Percentiles rank a stretch among this genome's conserved stretches.
Conservation (phyloP, 176 grass and related monocot genomes). For the Aegilops sharonensis region DNA sequence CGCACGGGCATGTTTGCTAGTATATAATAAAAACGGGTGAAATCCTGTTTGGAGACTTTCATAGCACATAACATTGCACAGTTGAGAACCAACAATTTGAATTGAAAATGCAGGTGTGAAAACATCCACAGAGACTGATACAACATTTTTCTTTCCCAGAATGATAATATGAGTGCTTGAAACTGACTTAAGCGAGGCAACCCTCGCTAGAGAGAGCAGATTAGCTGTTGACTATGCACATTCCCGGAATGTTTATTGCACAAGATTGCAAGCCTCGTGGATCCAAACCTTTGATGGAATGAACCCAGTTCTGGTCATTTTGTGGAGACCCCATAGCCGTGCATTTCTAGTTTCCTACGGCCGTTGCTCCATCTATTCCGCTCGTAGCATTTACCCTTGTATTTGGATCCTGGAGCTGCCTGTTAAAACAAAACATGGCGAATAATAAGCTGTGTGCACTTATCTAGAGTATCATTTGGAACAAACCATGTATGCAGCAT, state of each 20-base stretch:
- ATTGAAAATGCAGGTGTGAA: not conserved
- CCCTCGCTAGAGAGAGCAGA: not conserved
- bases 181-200: not conserved
- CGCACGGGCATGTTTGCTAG: too few relatives aligned
- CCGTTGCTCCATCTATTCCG: constrained; percentile 7
- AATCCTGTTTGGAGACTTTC: too few relatives aligned
- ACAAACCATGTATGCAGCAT: not conserved
- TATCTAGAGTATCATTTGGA: not conserved
- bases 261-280: constrained; percentile 13
- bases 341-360: constrained; percentile 11
- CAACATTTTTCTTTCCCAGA: not conserved
- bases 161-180: not conserved
- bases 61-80: not conserved
- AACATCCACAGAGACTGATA: not conserved
- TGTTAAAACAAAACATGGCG: constrained; percentile 21
- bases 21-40: too few relatives aligned
- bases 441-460: not conserved
- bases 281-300: not conserved
- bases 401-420: not conserved
- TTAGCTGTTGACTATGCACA: not conserved
- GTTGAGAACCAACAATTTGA: not conserved
- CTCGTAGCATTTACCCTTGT: constrained; percentile 46
- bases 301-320: constrained; percentile 9
- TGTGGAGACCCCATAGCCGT: constrained; percentile 30
- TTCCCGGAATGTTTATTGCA: not conserved